Base-by-base conservation (phyloP, 345 rosid species). In the Syzygium oleosum region DNA sequence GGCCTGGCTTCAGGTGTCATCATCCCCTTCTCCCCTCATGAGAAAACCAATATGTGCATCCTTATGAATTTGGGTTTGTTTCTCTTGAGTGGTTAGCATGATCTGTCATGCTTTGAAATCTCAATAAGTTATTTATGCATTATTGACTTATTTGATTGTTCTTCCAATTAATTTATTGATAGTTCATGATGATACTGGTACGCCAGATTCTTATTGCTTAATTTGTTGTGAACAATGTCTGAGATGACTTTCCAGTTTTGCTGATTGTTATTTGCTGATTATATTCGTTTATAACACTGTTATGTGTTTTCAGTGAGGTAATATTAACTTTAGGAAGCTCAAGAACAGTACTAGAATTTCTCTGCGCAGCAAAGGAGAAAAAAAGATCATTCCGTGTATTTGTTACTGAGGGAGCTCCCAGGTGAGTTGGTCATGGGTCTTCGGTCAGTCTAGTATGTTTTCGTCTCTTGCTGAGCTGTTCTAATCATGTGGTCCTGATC, bases 351-450 rank as follows among this genome's bases (percentile, higher is more conserved):
- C 89, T 96, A 90, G 98, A 98, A 91, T 97, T 98, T 91, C 96
- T 98, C 34, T 97, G 95, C 91, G 98, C 98, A 89, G 99, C 99
- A 86, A 97, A 97, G 91, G 99, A 98, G 94, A 98, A 97, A 90
- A 97, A 95, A 88, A 93, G 98, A 92, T 96, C 99, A 85, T 98
- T 98, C 85, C 96, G 98, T 55, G 98, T 98, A 86, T 97, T 97
- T 95, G 95, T 98, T 25, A 97, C 99, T 0, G 99, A 98, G 92
- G 99, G 99, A 89, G 99, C 99, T 88, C 99, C 99, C 87, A 97
- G 99, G 99, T 97, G 88, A 88, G 92, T 91, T 22, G 29, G 86
- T 58, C 65, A 87, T 79, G 84, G 52, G 68, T 79, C 84, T 41
- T 85, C 25, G n/a, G 49, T 73, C 83, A 73, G 43, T 38, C 25